These are phyloP conservation scores for Pseudogymnoascus sp. DNA, from an alignment of 2,329 filamentous ascomycete species.

Conservation along the genomic window DNA sequence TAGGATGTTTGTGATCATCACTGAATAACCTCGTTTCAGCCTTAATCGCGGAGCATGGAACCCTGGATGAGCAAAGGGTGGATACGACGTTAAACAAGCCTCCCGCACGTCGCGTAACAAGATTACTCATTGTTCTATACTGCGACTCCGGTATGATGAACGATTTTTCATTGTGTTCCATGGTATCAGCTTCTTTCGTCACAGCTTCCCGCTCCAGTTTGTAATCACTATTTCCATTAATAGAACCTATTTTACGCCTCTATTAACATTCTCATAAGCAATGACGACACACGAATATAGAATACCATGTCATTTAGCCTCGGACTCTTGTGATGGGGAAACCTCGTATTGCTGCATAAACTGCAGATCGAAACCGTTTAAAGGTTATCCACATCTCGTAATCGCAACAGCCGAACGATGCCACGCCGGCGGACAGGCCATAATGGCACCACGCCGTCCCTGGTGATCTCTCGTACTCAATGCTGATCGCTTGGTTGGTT, in stretches of 20 bases:
- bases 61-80: neutral
- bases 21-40: neutral
- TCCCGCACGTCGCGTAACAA: neutral
- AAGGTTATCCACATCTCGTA: neutral
- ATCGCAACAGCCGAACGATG: neutral
- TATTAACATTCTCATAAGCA: neutral
- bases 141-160: neutral
- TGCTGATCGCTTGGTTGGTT: neutral
- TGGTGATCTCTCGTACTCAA: slow-evolving; percentile 5
- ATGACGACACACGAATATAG: neutral
- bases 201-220: neutral
- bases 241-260: neutral
- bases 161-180: neutral
- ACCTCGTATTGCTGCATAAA: neutral
- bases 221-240: neutral
- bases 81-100: neutral
- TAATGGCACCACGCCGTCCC: neutral
- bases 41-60: slow-evolving; percentile 3
- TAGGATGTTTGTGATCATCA: neutral
- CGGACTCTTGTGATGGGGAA: neutral
- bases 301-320: neutral
- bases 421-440: neutral
- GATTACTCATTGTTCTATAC: neutral
- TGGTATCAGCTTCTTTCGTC: neutral
- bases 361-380: neutral